Evolutionary conservation across 345 rosid species (phyloP).

Genomic region (Bretschneidera sinensis): DNA sequence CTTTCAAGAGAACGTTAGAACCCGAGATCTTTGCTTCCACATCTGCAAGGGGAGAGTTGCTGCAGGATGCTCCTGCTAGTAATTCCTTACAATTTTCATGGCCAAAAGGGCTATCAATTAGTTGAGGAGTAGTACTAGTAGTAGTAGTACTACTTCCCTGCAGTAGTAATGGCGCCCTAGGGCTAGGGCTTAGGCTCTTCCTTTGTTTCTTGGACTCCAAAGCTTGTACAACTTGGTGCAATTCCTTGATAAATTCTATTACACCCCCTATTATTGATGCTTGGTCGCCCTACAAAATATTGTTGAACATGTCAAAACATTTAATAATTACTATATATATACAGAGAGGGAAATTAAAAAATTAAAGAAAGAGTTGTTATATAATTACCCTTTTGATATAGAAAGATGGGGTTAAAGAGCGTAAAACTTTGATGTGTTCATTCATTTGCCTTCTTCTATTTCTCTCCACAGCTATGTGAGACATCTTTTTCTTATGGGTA

Average conservation of each 20-base stretch:
- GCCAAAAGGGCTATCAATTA: slow-evolving; percentile 27
- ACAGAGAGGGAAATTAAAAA: neutral
- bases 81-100: slow-evolving; percentile 36
- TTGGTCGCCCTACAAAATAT: slow-evolving; percentile 77
- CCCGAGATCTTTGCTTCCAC: slow-evolving; percentile 91
- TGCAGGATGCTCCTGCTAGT: slow-evolving; percentile 67
- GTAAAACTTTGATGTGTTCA: slow-evolving; percentile 79
- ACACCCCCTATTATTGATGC: slow-evolving; percentile 94
- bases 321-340: no score
- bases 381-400: slow-evolving; percentile 76
- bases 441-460: slow-evolving; percentile 96
- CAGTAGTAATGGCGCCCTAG: slow-evolving; percentile 35
- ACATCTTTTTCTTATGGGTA: slow-evolving; percentile 31
- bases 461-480: slow-evolving; percentile 88
- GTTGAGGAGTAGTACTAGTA: no score
- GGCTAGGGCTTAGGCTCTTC: slow-evolving; percentile 69
- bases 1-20: slow-evolving; percentile 66
- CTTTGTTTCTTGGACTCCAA: slow-evolving; percentile 85
- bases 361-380: neutral
- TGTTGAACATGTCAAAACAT: no score
- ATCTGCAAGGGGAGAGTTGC: slow-evolving; percentile 83
- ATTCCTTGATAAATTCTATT: slow-evolving; percentile 83
- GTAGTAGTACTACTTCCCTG: no score
- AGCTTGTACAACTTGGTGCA: slow-evolving; percentile 75
- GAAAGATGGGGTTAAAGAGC: slow-evolving; percentile 89